Base-by-base conservation (phyloP, 306 rosid species). In the Prunus mume region DNA sequence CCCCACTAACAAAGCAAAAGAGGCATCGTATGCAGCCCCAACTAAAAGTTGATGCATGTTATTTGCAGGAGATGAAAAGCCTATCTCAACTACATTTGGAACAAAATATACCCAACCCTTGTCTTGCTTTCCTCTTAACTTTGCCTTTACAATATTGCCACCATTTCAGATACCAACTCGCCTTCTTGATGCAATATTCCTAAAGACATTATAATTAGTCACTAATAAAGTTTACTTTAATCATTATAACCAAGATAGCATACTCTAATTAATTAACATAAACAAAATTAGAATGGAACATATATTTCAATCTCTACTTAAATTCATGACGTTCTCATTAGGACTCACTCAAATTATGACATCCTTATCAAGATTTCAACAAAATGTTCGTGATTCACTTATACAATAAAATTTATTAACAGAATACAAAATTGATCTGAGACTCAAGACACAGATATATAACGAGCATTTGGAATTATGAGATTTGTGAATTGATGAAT, bases 401-500 rank as follows among this genome's bases (percentile, higher is more conserved):
- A 5, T 32, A 5, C 38, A 32, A 32, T 32, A 32, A 32, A 32
- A 32, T 32, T 32, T 32, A 32, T 32, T 32, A 32, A 5, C 1
- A 5, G 38, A 32, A 32, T 32, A 32, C 38, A 32, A 1, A 32
- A 32, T 32, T 32, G 7, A 32, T 32, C 7, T 32, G 38, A 32
- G 38, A 32, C 1, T 32, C 38, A 32, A 32, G 38, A 32, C 38
- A 34, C 41, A 34, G 8, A 1, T 34, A 6, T 34, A 34, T 34
- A 34, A 32, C 34, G 34, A 34, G 41, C 41, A 34, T 1, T 34
- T 5, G 41, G 41, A 60, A n/a, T 17, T 1, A 19, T 30, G 49
- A 18, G 49, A 60, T 72, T 66, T 47, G 18, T 27, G 66, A 64
- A 67, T 28, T 56, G 46, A 51, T 73, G 79, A 38, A 69, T 30